Evolutionary conservation across 2,329 filamentous ascomycete genomes (phyloP), one percentile per base, ranked within the genome.

Genomic region (Rhynchosporium agropyri): DNA sequence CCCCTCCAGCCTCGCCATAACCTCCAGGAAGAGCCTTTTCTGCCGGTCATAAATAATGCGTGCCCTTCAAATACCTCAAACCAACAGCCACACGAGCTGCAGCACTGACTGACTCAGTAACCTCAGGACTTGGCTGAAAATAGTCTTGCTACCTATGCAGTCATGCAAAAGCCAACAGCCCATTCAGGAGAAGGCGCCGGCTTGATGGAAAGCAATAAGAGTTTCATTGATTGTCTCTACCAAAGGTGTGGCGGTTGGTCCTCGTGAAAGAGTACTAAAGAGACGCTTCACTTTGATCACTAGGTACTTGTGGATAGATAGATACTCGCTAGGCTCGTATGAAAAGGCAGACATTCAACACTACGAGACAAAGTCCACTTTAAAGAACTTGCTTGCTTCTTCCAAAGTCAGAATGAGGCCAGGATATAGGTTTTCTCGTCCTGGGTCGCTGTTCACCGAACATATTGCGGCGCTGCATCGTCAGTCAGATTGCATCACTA

Each of bases 331-430:
- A 1, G 20, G 20, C 20, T 20, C 20, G 20, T 20, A 20, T 20
- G 20, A 20, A 20, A 20, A 20, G 20, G 20, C 20, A 1, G 20
- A 20, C 20, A 1, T 4, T n/a, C 43, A 7, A 28, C 31, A 31
- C 38, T 53, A 8, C 10, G n/a, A 38, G 50, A 58, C 42, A 46
- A 49, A 59, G 59, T 62, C 45, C n/a, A 55, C 61, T 63, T 57
- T 10, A 5, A 36, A 36, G 33, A 36, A 36, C 33, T 36, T 36
- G 57, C 63, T 59, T 48, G 46, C 58, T 58, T 53, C 54, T 58
- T 57, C 64, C 66, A 65, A 61, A 63, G 61, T 56, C 58, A 60
- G 64, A 68, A 65, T 65, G 62, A 62, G 50, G 42, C 68, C 60
- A 61, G 62, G 26, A 50, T 56, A 38, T 40, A 36, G 33, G 9